These are phyloP conservation scores for Pyracantha coccinea DNA, from an alignment of 331 rosid species.

Conservation along the genomic window DNA sequence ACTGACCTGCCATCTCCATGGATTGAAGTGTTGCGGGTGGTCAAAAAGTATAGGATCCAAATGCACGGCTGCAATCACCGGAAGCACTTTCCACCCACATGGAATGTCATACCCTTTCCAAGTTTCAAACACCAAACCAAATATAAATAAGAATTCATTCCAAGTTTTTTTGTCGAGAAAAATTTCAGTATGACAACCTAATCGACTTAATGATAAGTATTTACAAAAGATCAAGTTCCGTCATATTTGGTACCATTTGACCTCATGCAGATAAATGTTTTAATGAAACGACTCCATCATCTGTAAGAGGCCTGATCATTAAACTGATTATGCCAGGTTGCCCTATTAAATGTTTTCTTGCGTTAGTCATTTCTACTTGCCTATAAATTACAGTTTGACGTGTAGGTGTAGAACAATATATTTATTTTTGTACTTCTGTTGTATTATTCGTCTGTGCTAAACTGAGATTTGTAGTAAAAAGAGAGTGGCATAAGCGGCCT, in stretches of 20 bases:
- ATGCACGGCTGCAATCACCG: constrained; percentile 94
- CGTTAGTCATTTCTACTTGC: neutral
- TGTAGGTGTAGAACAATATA: neutral
- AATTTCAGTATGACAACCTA: no score
- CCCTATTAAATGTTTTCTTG: neutral
- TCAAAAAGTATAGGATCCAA: constrained; percentile 86
- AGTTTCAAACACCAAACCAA: neutral
- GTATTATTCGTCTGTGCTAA: no score
- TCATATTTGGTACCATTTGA: neutral
- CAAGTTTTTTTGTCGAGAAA: neutral
- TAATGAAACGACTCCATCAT: no score
- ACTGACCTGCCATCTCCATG: constrained; percentile 99
- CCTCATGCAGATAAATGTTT: no score
- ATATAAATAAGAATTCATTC: neutral
- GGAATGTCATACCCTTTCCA: constrained; percentile 94
- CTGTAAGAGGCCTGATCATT: neutral
- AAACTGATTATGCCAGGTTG: neutral
- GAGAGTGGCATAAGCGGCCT: neutral
- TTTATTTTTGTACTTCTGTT: no score
- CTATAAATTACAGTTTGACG: no score
- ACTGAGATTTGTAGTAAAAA: neutral
- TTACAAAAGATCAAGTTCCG: neutral
- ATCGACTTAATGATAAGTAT: no score
- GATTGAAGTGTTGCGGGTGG: constrained; percentile 93
- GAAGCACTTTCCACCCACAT: constrained; percentile 99